Base-by-base conservation (phyloP, 148 eudicot genomes). In the Rhododendron henanense region DNA sequence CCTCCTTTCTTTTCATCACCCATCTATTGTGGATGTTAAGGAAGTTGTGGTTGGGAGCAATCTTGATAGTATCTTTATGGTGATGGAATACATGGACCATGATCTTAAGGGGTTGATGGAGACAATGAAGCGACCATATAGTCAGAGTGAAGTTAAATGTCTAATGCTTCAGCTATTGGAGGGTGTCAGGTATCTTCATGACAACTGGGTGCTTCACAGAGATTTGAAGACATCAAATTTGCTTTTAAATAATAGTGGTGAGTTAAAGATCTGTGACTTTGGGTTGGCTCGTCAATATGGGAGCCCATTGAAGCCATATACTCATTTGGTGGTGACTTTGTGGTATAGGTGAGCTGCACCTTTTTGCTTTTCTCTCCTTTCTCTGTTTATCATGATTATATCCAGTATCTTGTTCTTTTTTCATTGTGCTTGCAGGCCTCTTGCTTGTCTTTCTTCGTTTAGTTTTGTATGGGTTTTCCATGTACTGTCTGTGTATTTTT, bases 51-150 rank as follows among this genome's bases (percentile, higher is more conserved):
- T 95, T 47, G 97, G 98, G 61, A 94, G 95, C 89, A 94, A 81
- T 88, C 98, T 94, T 85, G 98, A 95, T 84, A 94, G 98, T 83
- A 94, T 95, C 76, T 95, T 94, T 90, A 96, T 95, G 99, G 99
- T 93, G 71, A 95, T 95, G 98, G 98, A 96, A 85, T 96, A 96
- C 90, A 96, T 96, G 98, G 99, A 95, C 85, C 98, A 95, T 90
- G 98, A 96, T 92, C 96, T 96, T 31, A 96, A 96, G 88, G 97
- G 90, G 57, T 91, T 96, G 84, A 95, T 96, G 97, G 98, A 96
- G 89, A 88, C 98, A 67, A 95, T 93, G 94, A 94, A 93, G 84
- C 99, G 94, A 81, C 99, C 99, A n/a, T 96, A 91, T 89, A 96
- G 99, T 82, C 98, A 94, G 73, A 96, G 99, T 91, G 99, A 96